Evolutionary conservation across 176 grass and related monocot genomes (phyloP), one percentile per base, ranked within the genome.

Genomic region (Oryza australiensis): DNA sequence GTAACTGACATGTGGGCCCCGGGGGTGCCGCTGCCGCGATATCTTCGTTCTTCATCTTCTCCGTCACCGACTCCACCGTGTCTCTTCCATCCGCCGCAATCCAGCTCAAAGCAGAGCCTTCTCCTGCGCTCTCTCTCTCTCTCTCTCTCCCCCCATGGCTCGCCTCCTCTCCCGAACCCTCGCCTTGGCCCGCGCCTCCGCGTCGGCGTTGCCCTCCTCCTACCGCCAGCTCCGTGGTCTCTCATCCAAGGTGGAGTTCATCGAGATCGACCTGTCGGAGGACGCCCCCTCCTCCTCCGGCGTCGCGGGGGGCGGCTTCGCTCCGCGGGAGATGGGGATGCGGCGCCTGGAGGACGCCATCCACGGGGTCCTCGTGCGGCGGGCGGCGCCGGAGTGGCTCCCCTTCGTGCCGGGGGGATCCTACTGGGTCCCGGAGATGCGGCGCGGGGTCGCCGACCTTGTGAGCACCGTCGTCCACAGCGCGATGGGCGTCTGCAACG

Each of bases 381-480:
- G 88, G 59, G 82, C 87, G 15, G 96, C 93, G 23, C 96, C 90
- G 13, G 93, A 93, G 16, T 98, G 96, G 96, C 88, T 98, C 9
- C 96, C 93, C 72, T 98, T 98, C 73, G 80, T 98, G 32, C 93
- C 96, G 8, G 96, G 96, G 18, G 84, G 76, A 0, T 98, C 96
- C 9, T 95, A 99, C 87, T 99, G 91, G 93, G 91, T 99, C 15
- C 96, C 93, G 12, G 87, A 87, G 43, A 67, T 90, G 23, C 77
- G 73, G 67, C 89, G 81, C 14, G 89, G 90, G 33, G 62, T 99
- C 9, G 67, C 64, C 53, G 80, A 90, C 66, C 89, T 95, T 43
- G 32, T 90, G 15, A 83, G 82, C 66, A 57, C 27, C 20, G 15
- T 76, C 63, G 49, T 49, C 6, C 26, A 83, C 72, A 6, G 26